Conservation (phyloP, 225 moss, liverwort and hornwort genomes). For the Sphagnum tenellum region DNA sequence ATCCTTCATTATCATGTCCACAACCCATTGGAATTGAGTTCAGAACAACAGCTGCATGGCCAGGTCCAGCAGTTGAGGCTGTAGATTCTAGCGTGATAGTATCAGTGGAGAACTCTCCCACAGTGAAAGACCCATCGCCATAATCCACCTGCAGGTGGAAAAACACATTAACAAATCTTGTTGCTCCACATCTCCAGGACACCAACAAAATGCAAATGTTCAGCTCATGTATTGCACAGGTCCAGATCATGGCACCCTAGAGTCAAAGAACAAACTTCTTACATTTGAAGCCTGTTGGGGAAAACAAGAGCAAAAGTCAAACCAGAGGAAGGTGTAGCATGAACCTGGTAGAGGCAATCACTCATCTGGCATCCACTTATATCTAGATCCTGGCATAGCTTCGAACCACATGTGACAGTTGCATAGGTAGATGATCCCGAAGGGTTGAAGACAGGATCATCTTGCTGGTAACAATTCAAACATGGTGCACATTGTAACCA, state of each 20-base stretch:
- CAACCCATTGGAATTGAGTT: conserved; percentile 33
- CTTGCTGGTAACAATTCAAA: conserved; percentile 35
- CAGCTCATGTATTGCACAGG: too few relatives aligned
- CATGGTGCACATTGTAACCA: conserved; percentile 55
- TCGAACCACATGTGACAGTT: conserved; percentile 14
- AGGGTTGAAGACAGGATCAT: conserved; percentile 37
- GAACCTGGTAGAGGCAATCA: conserved; percentile 45
- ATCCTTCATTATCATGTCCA: conserved; percentile 25
- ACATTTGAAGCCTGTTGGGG: too few relatives aligned
- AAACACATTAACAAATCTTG: too few relatives aligned
- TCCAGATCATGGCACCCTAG: too few relatives aligned
- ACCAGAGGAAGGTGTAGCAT: too few relatives aligned
- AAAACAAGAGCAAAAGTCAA: too few relatives aligned
- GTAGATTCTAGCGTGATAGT: conserved; percentile 21
- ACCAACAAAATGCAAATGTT: too few relatives aligned
- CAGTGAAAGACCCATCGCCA: conserved; percentile 50
- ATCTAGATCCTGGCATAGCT: conserved; percentile 27
- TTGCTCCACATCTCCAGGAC: too few relatives aligned
- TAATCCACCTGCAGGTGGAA: conserved; percentile 36
- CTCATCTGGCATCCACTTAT: conserved; percentile 29
- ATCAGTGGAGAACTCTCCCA: conserved; percentile 42
- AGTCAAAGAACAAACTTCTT: too few relatives aligned
- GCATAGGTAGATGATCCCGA: conserved; percentile 28
- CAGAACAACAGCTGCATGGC: conserved; percentile 1
- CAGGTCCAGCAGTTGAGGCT: conserved; percentile 19